phyloP scores from a whole-genome alignment of 202 grass and related monocot genomes.

The Schoenoplectus triqueter region DNA sequence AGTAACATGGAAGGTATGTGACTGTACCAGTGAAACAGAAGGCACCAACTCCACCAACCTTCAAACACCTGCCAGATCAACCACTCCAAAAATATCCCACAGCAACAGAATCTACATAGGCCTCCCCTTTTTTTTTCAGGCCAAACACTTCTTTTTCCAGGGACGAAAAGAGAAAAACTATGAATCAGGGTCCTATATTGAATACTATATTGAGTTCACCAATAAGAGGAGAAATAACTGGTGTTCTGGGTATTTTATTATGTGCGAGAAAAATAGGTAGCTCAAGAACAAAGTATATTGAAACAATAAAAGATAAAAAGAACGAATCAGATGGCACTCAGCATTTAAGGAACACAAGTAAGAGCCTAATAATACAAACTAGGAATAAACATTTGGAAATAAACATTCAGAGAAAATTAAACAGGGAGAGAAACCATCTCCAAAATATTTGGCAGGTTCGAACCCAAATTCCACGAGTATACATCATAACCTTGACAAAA shows the following conservation, averaged over 20 bases:
- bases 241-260: not conserved
- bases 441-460: slow-evolving; percentile 50
- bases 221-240: not conserved
- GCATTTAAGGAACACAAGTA: not conserved
- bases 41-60: slow-evolving; percentile 44
- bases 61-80: slow-evolving; percentile 34
- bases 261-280: not conserved
- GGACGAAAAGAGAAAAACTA: not conserved
- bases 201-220: not conserved
- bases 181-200: not conserved
- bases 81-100: slow-evolving; percentile 24
- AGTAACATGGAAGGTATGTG: slow-evolving; percentile 39
- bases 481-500: slow-evolving; percentile 52
- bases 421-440: slow-evolving; percentile 40
- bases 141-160: not conserved
- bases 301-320: not conserved
- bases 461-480: slow-evolving; percentile 67
- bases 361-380: slow-evolving; percentile 29
- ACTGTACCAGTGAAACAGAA: slow-evolving; percentile 40
- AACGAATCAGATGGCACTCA: not conserved
- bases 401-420: slow-evolving; percentile 29
- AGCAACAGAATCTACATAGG: slow-evolving; percentile 11
- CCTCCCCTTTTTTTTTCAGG: not conserved
- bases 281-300: not conserved
- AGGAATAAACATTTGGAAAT: slow-evolving; percentile 12